Evolutionary conservation across 495 filamentous ascomycete species (phyloP).

Genomic region (Neurospora sp.): DNA sequence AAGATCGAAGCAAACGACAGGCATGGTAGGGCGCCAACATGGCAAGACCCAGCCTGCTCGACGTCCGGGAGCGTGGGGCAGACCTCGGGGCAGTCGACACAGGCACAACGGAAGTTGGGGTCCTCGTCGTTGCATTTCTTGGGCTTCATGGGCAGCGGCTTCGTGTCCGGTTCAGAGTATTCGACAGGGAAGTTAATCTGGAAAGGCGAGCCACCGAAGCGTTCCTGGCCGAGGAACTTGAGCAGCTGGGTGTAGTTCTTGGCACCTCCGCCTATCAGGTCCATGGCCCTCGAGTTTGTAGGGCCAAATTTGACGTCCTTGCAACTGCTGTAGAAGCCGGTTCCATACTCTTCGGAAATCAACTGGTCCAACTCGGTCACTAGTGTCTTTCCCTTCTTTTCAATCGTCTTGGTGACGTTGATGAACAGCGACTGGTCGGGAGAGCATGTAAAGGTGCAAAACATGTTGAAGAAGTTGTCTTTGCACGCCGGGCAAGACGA

Average conservation of each 20-base stretch:
- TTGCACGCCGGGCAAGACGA: constrained; percentile 90
- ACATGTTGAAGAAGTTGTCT: constrained; percentile 94
- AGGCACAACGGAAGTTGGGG: constrained; percentile 77
- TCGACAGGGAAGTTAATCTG: constrained; percentile 86
- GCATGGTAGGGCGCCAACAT: constrained; percentile 79
- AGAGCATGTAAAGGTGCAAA: constrained; percentile 96
- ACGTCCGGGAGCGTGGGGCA: constrained; percentile 75
- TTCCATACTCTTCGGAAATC: constrained; percentile 77
- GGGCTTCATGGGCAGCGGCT: constrained; percentile 51
- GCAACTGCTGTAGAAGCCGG: constrained; percentile 90
- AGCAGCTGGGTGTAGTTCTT: constrained; percentile 80
- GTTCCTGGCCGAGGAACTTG: constrained; percentile 87
- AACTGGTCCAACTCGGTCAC: constrained; percentile 87
- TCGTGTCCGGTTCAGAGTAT: constrained; percentile 53
- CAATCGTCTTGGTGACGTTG: constrained; percentile 73
- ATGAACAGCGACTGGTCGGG: constrained; percentile 92
- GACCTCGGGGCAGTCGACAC: constrained; percentile 78
- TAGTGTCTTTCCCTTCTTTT: constrained; percentile 55
- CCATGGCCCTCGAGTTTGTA: constrained; percentile 84
- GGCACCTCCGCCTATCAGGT: constrained; percentile 89
- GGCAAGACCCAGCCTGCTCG: constrained; percentile 54
- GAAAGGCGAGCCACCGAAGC: constrained; percentile 82
- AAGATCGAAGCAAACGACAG: constrained; percentile 86
- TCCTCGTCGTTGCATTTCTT: constrained; percentile 86
- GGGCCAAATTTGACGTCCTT: constrained; percentile 97